Evolutionary conservation across 2,329 filamentous ascomycete genomes (phyloP), one percentile per base, ranked within the genome.

Genomic region (Colletotrichum eleusines): DNA sequence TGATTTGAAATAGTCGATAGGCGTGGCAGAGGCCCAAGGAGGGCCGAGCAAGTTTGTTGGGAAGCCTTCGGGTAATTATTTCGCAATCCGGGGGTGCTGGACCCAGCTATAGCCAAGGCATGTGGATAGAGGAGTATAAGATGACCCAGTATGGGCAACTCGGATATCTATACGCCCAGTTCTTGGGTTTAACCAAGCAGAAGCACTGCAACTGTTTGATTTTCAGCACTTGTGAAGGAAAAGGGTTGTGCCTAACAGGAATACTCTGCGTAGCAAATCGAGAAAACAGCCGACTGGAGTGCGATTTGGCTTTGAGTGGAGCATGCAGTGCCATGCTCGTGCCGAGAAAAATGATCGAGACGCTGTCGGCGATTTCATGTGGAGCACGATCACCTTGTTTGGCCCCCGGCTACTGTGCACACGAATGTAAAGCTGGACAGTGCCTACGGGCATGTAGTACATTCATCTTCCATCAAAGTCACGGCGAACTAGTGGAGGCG

Each of bases 1-100:
- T 72, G 11, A 58, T 62, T 23, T 72, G 60, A 69, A 40, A 1
- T 18, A n/a, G 6, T 18, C n/a, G 46, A 53, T 18, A 11, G 12
- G 8, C 9, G 46, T 31, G 8, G 26, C 12, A 40, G 33, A 5
- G 7, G 14, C 12, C 18, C 33, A 57, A 57, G 12, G n/a, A n/a
- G 33, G 23, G 12, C 31, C 9, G 40, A 18, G 40, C 18, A 55
- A 9, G 12, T 35, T n/a, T 16, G 5, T 9, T 54, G 14, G 16
- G 14, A 40, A 57, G 3, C 20, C n/a, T n/a, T 18, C 14, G 16
- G 20, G n/a, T 1, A 23, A 26, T 23, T 23, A 9, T 28, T 7
- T 40, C 2, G 14, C 26, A 35, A 40, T 5, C 9, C 12, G 6
- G 33, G 35, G 16, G n/a, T 40, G 6, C n/a, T 57, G n/a, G 1